A percentile compares a stretch with the other conserved stretches of the same genome.
Evolutionary conservation across 2,329 filamentous ascomycete species (phyloP).

Genomic region (Venturia aucupariae): DNA sequence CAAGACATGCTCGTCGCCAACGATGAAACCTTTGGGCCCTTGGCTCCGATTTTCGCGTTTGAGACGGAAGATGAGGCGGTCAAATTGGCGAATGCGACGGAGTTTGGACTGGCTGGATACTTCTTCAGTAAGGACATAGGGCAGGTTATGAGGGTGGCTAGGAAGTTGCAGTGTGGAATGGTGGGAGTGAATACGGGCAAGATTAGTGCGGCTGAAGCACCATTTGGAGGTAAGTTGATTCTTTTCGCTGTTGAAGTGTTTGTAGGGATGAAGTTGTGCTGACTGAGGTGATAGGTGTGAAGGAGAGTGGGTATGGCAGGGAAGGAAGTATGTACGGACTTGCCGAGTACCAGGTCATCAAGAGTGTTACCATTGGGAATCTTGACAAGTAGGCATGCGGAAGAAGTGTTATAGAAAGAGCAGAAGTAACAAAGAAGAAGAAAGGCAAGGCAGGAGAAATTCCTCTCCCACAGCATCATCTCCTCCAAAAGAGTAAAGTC

Average conservation of each 20-base stretch:
- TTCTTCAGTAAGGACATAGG: slow-evolving; percentile 21
- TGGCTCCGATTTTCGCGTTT: slow-evolving; percentile 21
- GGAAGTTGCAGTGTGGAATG: slow-evolving; percentile 17
- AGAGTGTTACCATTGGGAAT: slow-evolving; percentile 16
- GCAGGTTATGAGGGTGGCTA: slow-evolving; percentile 20
- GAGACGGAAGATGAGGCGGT: slow-evolving; percentile 26
- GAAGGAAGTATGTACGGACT: slow-evolving; percentile 14
- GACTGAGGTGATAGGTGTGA: slow-evolving; percentile 4
- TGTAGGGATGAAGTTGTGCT: neutral
- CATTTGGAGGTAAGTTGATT: slow-evolving; percentile 12
- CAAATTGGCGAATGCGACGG: slow-evolving; percentile 23
- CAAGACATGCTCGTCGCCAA: slow-evolving; percentile 20
- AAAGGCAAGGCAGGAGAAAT: neutral
- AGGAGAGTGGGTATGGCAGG: slow-evolving; percentile 16
- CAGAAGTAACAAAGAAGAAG: neutral
- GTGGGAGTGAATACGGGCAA: slow-evolving; percentile 15
- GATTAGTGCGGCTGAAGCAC: slow-evolving; percentile 14
- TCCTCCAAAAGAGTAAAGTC: neutral
- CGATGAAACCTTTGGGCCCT: slow-evolving; percentile 27
- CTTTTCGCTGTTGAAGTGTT: neutral
- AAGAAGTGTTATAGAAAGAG: neutral
- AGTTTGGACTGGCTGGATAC: slow-evolving; percentile 26
- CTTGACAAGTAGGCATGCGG: neutral
- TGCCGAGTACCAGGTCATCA: slow-evolving; percentile 15
- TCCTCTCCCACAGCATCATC: neutral